Evolutionary conservation across 139 green algal genomes (phyloP).

Genomic region (Deuterostichococcus epilithicus): DNA sequence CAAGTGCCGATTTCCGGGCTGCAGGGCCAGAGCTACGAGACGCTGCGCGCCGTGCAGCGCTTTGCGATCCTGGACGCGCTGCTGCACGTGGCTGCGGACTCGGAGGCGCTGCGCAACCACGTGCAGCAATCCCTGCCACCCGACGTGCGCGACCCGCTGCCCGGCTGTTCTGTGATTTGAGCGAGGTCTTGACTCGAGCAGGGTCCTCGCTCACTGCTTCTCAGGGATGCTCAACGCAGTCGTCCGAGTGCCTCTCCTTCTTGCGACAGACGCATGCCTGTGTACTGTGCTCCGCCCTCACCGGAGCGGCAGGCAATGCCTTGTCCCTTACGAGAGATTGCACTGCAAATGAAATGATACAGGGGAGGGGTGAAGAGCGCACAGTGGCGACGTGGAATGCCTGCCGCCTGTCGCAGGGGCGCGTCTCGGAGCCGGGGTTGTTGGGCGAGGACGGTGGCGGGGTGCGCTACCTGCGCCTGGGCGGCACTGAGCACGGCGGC

Average conservation of each 20-base stretch:
- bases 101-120: conserved; percentile 11
- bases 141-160: neutral
- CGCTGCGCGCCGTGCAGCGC: neutral
- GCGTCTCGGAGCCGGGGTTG: neutral
- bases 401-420: neutral
- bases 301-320: no score
- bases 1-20: neutral
- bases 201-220: no score
- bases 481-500: neutral
- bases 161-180: no score
- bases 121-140: neutral
- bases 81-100: conserved; percentile 15
- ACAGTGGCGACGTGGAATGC: no score
- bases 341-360: no score
- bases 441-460: conserved; percentile 15
- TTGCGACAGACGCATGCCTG: no score
- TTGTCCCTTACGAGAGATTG: no score
- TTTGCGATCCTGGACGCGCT: conserved; percentile 12
- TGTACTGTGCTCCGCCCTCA: no score
- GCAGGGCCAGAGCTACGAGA: conserved; percentile 8
- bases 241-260: no score
- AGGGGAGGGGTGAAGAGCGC: no score
- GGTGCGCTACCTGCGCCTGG: conserved; percentile 17
- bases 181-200: no score
- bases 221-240: no score